A percentile compares a stretch with the other conserved stretches of the same genome.
Evolutionary conservation across 1,284 basidiomycete species (phyloP).

Genomic region (Ceratobasidium sp.): DNA sequence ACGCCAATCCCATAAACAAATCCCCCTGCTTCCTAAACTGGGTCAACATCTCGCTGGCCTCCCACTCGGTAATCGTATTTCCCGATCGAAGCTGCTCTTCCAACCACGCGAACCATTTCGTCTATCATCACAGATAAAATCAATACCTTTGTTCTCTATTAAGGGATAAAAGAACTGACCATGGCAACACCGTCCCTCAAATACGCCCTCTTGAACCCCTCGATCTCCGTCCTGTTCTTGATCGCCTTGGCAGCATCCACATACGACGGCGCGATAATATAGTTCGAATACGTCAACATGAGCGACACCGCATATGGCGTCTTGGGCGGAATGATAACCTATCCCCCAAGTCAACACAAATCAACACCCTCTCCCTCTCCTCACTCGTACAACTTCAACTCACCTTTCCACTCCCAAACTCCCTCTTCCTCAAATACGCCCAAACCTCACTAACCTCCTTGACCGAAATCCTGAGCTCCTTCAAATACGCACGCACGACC

Average conservation of each 20-base stretch:
- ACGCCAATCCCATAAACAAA: slow-evolving; percentile 90
- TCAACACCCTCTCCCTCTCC: slow-evolving; percentile 19
- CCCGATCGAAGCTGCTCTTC: slow-evolving; percentile 84
- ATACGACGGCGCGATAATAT: slow-evolving; percentile 74
- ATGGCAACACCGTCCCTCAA: slow-evolving; percentile 93
- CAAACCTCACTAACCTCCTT: slow-evolving; percentile 85
- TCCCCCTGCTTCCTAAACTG: slow-evolving; percentile 82
- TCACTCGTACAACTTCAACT: slow-evolving; percentile 48
- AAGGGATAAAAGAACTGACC: slow-evolving; percentile 60
- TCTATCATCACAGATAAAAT: slow-evolving; percentile 48
- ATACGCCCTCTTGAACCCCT: slow-evolving; percentile 88
- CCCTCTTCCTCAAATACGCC: slow-evolving; percentile 78
- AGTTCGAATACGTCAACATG: slow-evolving; percentile 83
- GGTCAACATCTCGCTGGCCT: slow-evolving; percentile 87
- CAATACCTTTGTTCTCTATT: no score
- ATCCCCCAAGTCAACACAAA: neutral
- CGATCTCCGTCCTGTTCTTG: slow-evolving; percentile 90
- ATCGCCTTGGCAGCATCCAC: slow-evolving; percentile 87
- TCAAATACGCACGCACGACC: slow-evolving; percentile 71
- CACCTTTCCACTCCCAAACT: slow-evolving; percentile 83
- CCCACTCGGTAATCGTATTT: slow-evolving; percentile 87
- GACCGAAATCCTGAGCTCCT: slow-evolving; percentile 70
- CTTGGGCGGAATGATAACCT: slow-evolving; percentile 77
- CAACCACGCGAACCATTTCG: slow-evolving; percentile 90
- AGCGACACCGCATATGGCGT: slow-evolving; percentile 84